A percentile compares a stretch with the other conserved stretches of the same genome.
Evolutionary conservation across 2,329 filamentous ascomycete genomes (phyloP).

Genomic region (Furcasterigmium furcatum): DNA sequence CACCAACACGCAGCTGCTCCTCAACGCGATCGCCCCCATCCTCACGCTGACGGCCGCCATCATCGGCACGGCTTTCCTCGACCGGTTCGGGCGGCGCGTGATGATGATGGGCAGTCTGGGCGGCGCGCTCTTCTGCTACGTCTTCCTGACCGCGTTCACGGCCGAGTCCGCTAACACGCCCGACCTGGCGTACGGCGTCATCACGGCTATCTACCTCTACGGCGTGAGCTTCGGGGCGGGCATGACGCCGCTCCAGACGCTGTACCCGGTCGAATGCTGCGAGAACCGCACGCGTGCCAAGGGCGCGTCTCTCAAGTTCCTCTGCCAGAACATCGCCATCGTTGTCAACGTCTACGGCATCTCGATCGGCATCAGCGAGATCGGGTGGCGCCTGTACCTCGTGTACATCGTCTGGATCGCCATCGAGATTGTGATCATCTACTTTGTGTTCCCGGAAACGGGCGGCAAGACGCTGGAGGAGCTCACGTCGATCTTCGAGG

Average conservation of each 20-base stretch:
- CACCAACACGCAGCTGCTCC: conserved; percentile 34
- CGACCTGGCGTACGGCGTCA: conserved; percentile 32
- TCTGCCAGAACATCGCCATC: conserved; percentile 37
- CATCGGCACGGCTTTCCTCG: conserved; percentile 33
- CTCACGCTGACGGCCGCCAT: conserved; percentile 36
- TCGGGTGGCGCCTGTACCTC: conserved; percentile 26
- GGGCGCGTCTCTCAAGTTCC: conserved; percentile 33
- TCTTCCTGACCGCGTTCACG: conserved; percentile 27
- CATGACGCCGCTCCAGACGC: conserved; percentile 32
- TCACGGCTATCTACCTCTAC: conserved; percentile 35
- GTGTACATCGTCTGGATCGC: conserved; percentile 22
- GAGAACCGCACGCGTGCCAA: conserved; percentile 36
- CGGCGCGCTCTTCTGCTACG: conserved; percentile 23
- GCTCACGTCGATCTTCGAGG: conserved; percentile 45
- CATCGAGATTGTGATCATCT: conserved; percentile 23
- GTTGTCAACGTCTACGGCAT: conserved; percentile 47
- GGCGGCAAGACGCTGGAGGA: conserved; percentile 52
- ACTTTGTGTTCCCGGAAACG: conserved; percentile 42
- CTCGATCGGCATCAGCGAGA: conserved; percentile 32
- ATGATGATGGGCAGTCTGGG: conserved; percentile 33
- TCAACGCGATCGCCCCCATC: conserved; percentile 42
- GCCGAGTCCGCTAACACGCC: conserved; percentile 24
- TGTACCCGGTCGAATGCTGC: conserved; percentile 35
- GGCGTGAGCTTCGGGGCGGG: conserved; percentile 32
- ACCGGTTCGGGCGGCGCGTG: conserved; percentile 32